These are phyloP conservation scores for Isabelozyma gotoi DNA, from an alignment of 805 yeast species.

Conservation along the genomic window DNA sequence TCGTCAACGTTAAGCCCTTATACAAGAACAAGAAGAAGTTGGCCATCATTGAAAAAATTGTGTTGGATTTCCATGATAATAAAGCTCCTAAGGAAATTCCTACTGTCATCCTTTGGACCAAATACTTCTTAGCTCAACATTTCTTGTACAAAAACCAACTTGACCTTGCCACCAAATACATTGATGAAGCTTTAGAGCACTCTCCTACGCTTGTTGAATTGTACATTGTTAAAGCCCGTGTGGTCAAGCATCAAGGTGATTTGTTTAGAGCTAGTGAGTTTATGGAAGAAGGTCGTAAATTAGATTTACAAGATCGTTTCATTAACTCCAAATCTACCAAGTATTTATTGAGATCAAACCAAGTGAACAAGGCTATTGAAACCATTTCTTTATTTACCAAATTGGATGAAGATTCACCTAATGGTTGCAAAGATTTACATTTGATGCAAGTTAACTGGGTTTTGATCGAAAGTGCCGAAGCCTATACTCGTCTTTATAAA, in stretches of 20 bases:
- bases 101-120: constrained; percentile 62
- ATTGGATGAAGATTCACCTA: constrained; percentile 68
- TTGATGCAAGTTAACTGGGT: constrained; percentile 93
- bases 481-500: constrained; percentile 61
- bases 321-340: constrained; percentile 86
- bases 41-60: constrained; percentile 53
- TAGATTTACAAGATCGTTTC: constrained; percentile 89
- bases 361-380: constrained; percentile 71
- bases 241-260: constrained; percentile 71
- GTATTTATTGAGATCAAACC: constrained; percentile 75
- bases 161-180: constrained; percentile 51
- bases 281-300: constrained; percentile 67
- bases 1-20: constrained; percentile 80
- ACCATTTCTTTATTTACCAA: constrained; percentile 79
- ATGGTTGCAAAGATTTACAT: constrained; percentile 84
- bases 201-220: constrained; percentile 87
- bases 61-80: constrained; percentile 43
- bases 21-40: constrained; percentile 47
- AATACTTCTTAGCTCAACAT: constrained; percentile 78
- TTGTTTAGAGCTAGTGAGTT: constrained; percentile 58
- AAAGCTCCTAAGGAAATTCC: constrained; percentile 39
- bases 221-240: constrained; percentile 75
- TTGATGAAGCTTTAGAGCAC: constrained; percentile 64
- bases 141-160: constrained; percentile 56
- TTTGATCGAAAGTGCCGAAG: constrained; percentile 78